A percentile compares a stretch with the other conserved stretches of the same genome.
Evolutionary conservation across 805 yeast species (phyloP).

Genomic region (Zygosaccharomyces lentus): DNA sequence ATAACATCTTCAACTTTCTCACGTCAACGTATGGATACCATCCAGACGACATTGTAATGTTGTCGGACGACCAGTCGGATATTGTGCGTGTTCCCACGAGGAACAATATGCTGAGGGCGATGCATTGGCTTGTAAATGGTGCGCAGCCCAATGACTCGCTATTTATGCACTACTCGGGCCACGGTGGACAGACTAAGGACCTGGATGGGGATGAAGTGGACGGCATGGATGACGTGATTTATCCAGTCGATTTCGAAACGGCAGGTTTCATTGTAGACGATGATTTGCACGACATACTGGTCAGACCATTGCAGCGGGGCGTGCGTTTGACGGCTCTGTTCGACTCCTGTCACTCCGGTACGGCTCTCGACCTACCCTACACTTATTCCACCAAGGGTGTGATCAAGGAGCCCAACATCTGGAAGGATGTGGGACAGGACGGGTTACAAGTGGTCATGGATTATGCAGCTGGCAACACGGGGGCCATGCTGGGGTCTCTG

Average conservation of each 20-base stretch:
- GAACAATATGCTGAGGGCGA: constrained; percentile 68
- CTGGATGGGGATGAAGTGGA: constrained; percentile 70
- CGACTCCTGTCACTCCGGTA: constrained; percentile 85
- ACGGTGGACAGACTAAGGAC: constrained; percentile 74
- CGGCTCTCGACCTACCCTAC: constrained; percentile 76
- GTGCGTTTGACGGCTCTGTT: constrained; percentile 74
- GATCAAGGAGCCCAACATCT: constrained; percentile 71
- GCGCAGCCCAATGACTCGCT: constrained; percentile 75
- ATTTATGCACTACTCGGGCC: constrained; percentile 83
- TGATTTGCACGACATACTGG: constrained; percentile 66
- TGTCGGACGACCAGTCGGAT: constrained; percentile 53
- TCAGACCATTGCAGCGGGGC: constrained; percentile 64
- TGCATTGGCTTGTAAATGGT: constrained; percentile 73
- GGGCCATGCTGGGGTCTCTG: constrained; percentile 42
- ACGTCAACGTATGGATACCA: constrained; percentile 43
- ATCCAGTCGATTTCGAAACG: constrained; percentile 66
- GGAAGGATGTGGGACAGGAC: constrained; percentile 70
- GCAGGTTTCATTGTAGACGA: constrained; percentile 73
- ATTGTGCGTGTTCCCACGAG: constrained; percentile 54
- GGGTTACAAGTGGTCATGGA: constrained; percentile 55
- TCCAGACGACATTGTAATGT: constrained; percentile 52
- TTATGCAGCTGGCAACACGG: constrained; percentile 55
- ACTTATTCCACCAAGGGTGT: constrained; percentile 80
- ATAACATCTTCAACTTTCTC: constrained; percentile 47
- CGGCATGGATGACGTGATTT: constrained; percentile 67